A percentile compares a stretch with the other conserved stretches of the same genome.
These are phyloP conservation scores for Sechiopsis laciniata DNA, from an alignment of 306 rosid genomes.

Conservation along the genomic window DNA sequence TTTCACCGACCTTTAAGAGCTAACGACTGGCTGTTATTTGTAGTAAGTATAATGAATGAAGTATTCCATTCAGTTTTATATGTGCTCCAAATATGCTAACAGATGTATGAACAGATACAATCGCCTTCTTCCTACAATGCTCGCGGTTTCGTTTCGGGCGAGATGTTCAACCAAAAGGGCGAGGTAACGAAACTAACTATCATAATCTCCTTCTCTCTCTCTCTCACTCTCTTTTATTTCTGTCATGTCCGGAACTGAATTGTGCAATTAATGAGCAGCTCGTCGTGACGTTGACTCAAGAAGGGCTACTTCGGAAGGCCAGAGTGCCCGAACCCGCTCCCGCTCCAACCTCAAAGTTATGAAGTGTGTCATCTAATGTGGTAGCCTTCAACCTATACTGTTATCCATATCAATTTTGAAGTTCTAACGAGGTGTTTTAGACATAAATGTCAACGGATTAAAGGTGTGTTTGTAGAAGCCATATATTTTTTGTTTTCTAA, in stretches of 20 bases:
- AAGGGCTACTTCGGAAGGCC: constrained; percentile 56
- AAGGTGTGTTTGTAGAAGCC: too few relatives aligned
- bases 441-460: too few relatives aligned
- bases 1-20: constrained; percentile 84
- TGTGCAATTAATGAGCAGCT: constrained; percentile 32
- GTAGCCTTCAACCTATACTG: background rate
- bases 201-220: background rate
- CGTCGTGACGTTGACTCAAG: constrained; percentile 60
- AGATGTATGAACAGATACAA: constrained; percentile 39
- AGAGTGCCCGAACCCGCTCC: constrained; percentile 22
- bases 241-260: constrained; percentile 18
- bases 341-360: constrained; percentile 48
- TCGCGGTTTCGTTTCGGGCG: constrained; percentile 60
- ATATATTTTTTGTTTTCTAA: too few relatives aligned
- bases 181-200: constrained; percentile 44
- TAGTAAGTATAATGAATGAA: constrained; percentile 40
- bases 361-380: constrained; percentile 20
- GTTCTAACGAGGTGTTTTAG: background rate
- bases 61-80: constrained; percentile 5
- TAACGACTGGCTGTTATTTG: constrained; percentile 82
- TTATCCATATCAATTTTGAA: constrained; percentile 5
- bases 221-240: background rate
- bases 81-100: constrained; percentile 26
- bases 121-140: constrained; percentile 53
- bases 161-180: constrained; percentile 80